These are phyloP conservation scores for Begonia loranthoides DNA, from an alignment of 306 rosid species.

Conservation along the genomic window DNA sequence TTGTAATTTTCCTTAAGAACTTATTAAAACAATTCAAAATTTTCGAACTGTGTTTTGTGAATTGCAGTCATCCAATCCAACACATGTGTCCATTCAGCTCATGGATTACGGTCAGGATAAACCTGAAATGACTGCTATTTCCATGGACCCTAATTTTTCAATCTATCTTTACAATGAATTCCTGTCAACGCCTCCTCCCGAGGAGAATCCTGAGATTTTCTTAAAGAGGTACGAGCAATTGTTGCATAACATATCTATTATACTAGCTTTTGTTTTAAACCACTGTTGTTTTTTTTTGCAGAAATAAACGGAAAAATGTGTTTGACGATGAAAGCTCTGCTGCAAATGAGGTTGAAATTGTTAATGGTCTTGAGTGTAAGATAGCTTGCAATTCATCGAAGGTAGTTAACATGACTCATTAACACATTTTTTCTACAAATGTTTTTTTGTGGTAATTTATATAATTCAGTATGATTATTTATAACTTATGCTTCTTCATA, in stretches of 20 bases:
- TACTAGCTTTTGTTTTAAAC: background rate
- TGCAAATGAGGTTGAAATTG: slow-evolving; percentile 28
- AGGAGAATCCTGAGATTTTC: slow-evolving; percentile 50
- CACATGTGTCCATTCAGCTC: slow-evolving; percentile 59
- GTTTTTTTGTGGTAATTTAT: no score
- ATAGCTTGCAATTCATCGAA: slow-evolving; percentile 85
- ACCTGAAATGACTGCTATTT: slow-evolving; percentile 78
- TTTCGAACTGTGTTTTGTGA: background rate
- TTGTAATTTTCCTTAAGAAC: background rate
- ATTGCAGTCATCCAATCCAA: slow-evolving; percentile 51
- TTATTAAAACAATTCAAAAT: background rate
- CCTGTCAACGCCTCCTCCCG: slow-evolving; percentile 46
- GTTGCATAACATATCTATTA: background rate
- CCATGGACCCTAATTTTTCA: slow-evolving; percentile 88
- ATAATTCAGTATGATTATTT: no score
- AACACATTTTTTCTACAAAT: background rate
- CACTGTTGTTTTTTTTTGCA: slow-evolving; percentile 19
- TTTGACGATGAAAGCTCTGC: slow-evolving; percentile 57
- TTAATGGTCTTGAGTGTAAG: slow-evolving; percentile 95
- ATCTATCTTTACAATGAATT: slow-evolving; percentile 69
- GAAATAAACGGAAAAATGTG: slow-evolving; percentile 53
- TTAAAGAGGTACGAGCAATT: slow-evolving; percentile 13
- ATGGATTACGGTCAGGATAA: slow-evolving; percentile 82
- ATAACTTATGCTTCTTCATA: background rate
- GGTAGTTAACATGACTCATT: slow-evolving; percentile 22